Percentiles rank a stretch among this genome's conserved stretches.
These are phyloP conservation scores for Acrocalymma vagum DNA, from an alignment of 2,329 filamentous ascomycete species.

Conservation along the genomic window DNA sequence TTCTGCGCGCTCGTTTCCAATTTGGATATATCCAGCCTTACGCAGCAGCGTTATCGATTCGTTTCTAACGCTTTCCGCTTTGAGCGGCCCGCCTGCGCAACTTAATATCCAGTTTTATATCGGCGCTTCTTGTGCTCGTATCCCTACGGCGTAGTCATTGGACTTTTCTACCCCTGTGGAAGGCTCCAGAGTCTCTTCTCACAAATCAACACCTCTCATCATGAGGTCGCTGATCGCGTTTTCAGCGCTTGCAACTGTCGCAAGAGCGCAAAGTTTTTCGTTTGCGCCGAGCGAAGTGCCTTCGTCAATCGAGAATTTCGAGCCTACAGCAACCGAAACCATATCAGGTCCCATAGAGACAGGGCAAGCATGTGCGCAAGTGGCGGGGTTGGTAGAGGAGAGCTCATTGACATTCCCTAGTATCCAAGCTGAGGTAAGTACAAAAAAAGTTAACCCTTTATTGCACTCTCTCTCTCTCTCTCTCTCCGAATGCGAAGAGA, in stretches of 20 bases:
- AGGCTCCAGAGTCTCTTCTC: too few species aligned
- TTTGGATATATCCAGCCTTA: slow-evolving; percentile 17
- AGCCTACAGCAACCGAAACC: slow-evolving; percentile 37
- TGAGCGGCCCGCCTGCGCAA: too few species aligned
- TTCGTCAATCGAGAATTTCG: slow-evolving; percentile 28
- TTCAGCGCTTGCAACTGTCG: slow-evolving; percentile 26
- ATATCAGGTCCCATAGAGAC: slow-evolving; percentile 40
- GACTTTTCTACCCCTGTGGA: too few species aligned
- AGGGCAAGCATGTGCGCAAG: slow-evolving; percentile 35
- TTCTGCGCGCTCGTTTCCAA: slow-evolving; percentile 2
- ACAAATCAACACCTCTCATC: too few species aligned
- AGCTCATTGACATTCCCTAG: slow-evolving; percentile 22
- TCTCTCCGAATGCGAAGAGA: too few species aligned
- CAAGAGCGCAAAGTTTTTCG: slow-evolving; percentile 23
- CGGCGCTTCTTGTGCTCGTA: too few species aligned
- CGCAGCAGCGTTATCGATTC: slow-evolving; percentile 2
- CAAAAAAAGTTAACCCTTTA: not conserved
- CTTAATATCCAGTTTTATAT: too few species aligned
- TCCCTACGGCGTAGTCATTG: too few species aligned
- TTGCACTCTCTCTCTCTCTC: too few species aligned
- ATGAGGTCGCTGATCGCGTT: slow-evolving; percentile 31
- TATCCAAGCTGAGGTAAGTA: slow-evolving; percentile 39
- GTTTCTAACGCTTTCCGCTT: too few species aligned
- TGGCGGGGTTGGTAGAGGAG: slow-evolving; percentile 24
- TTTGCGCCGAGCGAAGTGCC: slow-evolving; percentile 18